Conservation (phyloP, 2,329 filamentous ascomycete species). For the Calonectria ilicicola region DNA sequence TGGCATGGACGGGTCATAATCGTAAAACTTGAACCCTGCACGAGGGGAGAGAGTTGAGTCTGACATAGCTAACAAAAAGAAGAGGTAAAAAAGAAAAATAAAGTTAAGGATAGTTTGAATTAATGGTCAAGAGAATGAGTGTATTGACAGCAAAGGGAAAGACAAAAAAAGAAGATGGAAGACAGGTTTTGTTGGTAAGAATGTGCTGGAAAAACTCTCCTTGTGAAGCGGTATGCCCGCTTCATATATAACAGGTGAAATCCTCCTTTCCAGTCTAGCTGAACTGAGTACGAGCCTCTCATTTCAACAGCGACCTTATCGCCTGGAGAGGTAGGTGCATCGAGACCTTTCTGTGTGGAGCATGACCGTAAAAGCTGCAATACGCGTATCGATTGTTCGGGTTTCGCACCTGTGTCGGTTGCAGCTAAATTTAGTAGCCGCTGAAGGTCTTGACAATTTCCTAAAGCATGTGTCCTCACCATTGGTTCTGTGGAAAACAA, state of each 20-base stretch:
- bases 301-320: not conserved
- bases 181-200: too few species aligned
- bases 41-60: not conserved
- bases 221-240: not conserved
- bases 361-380: not conserved
- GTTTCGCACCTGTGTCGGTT: not conserved
- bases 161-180: not conserved
- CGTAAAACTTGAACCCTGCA: not conserved
- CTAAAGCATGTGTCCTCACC: not conserved
- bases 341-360: not conserved
- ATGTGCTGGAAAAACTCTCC: not conserved
- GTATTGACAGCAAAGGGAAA: not conserved
- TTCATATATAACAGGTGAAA: not conserved
- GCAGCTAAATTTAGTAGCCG: not conserved
- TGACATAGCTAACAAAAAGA: not conserved
- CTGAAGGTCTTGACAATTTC: not conserved
- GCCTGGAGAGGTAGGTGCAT: not conserved
- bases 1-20: not conserved
- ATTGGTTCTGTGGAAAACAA: not conserved
- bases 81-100: not conserved
- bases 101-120: not conserved
- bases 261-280: not conserved
- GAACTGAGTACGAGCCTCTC: not conserved
- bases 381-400: not conserved
- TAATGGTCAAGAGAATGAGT: not conserved